Evolutionary conservation across 2,329 filamentous ascomycete genomes (phyloP).

Genomic region (Mariannaea sp.): DNA sequence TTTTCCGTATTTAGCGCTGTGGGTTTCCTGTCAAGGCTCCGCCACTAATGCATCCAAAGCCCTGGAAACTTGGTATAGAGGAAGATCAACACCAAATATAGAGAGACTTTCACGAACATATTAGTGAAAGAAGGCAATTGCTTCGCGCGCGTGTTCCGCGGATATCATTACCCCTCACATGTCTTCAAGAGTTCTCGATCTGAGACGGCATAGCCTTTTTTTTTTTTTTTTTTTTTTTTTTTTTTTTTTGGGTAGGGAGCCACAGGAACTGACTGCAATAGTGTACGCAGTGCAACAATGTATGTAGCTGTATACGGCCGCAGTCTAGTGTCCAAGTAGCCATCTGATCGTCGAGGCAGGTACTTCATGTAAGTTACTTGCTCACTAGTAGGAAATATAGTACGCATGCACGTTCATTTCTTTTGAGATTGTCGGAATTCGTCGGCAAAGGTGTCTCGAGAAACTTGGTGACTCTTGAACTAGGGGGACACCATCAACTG

Average conservation of each 20-base stretch:
- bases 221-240: too few relatives aligned
- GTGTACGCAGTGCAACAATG: constrained; percentile 13
- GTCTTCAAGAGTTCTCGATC: neutral
- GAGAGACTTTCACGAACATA: constrained; percentile 18
- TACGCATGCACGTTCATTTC: too few relatives aligned
- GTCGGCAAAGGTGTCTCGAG: neutral
- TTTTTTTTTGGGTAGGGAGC: constrained; percentile 11
- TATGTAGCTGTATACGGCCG: constrained; percentile 15
- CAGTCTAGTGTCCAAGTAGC: too few relatives aligned
- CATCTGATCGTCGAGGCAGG: too few relatives aligned
- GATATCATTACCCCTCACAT: neutral
- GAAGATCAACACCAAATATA: constrained; percentile 33
- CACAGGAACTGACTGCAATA: constrained; percentile 12
- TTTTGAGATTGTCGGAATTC: constrained; percentile 3
- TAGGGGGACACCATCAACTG: constrained; percentile 13
- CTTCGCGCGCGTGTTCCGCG: neutral
- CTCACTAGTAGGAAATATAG: too few relatives aligned
- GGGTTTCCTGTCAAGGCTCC: constrained; percentile 3
- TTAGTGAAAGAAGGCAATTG: neutral
- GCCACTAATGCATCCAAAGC: constrained; percentile 16
- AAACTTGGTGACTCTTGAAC: constrained; percentile 1
- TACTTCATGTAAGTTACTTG: too few relatives aligned
- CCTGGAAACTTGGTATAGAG: constrained; percentile 30
- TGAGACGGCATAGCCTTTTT: neutral
- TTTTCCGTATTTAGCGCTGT: constrained; percentile 32